phyloP scores from a whole-genome alignment of 495 filamentous ascomycete genomes.

The Tuber melanosporum region DNA sequence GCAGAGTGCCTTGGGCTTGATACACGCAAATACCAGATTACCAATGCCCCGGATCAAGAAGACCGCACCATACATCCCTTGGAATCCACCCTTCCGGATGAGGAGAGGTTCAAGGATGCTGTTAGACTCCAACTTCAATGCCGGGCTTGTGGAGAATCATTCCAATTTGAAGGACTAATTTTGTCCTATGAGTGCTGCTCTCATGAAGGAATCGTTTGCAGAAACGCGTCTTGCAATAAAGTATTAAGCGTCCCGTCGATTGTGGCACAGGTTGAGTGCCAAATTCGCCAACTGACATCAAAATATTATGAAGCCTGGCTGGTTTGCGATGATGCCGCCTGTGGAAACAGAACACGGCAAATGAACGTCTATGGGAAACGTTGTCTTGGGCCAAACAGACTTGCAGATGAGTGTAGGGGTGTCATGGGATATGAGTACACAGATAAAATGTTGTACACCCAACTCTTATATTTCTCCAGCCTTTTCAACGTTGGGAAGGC shows the following conservation, averaged over 20 bases:
- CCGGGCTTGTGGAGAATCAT: constrained; percentile 64
- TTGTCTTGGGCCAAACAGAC: constrained; percentile 78
- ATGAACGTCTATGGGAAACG: constrained; percentile 86
- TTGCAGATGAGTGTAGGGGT: constrained; percentile 75
- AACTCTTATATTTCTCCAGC: constrained; percentile 77
- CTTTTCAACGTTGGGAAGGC: constrained; percentile 89
- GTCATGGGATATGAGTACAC: constrained; percentile 79
- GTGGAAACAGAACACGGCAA: constrained; percentile 80
- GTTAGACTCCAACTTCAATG: constrained; percentile 70
- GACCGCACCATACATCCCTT: constrained; percentile 72
- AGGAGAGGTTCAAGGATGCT: constrained; percentile 73
- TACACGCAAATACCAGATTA: constrained; percentile 73
- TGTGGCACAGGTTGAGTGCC: constrained; percentile 76
- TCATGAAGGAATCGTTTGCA: constrained; percentile 67
- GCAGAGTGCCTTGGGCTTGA: constrained; percentile 93
- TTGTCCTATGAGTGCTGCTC: constrained; percentile 55
- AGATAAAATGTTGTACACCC: constrained; percentile 90
- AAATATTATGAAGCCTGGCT: constrained; percentile 91
- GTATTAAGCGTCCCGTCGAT: constrained; percentile 64
- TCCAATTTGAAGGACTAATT: constrained; percentile 68
- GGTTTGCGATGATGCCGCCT: constrained; percentile 78
- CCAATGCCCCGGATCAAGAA: constrained; percentile 51
- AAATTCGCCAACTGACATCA: constrained; percentile 67
- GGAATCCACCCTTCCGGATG: constrained; percentile 88
- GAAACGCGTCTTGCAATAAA: constrained; percentile 54